Evolutionary conservation across 2,329 filamentous ascomycete genomes (phyloP).

Genomic region (Bipolaris oryzae): DNA sequence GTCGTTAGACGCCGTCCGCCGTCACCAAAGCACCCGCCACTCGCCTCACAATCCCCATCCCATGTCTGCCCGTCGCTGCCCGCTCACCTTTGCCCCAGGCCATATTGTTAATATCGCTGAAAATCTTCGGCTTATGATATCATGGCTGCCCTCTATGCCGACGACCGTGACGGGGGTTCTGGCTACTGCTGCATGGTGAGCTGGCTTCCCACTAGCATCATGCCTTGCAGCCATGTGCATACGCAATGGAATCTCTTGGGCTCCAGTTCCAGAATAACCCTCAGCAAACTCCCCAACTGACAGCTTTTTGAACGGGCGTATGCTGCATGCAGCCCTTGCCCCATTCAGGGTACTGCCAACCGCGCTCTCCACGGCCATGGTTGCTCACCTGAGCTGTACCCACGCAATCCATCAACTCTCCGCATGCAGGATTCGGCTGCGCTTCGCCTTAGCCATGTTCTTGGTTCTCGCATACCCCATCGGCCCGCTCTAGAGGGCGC

Average conservation of each 20-base stretch:
- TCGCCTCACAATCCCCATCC: constrained; percentile 8
- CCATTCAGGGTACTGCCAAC: constrained; percentile 1
- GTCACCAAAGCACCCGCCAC: neutral
- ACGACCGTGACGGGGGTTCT: constrained; percentile 8
- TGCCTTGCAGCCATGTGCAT: constrained; percentile 14
- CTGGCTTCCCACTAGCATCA: constrained; percentile 19
- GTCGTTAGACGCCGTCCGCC: neutral
- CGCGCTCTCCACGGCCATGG: neutral
- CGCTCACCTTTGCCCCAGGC: neutral
- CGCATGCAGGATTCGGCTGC: constrained; percentile 4
- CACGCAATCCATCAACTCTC: constrained; percentile 6
- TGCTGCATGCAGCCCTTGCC: constrained; percentile 7
- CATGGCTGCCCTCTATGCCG: constrained; percentile 3
- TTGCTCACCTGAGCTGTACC: constrained; percentile 3
- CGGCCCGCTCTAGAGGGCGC: constrained; percentile 14
- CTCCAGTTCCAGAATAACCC: constrained; percentile 9
- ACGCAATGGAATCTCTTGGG: constrained; percentile 12
- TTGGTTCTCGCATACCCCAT: constrained; percentile 8
- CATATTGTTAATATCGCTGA: neutral
- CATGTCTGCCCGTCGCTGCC: neutral
- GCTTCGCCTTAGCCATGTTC: constrained; percentile 7
- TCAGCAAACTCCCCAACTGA: constrained; percentile 2
- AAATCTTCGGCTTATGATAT: constrained; percentile 6
- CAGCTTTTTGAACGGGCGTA: constrained; percentile 3
- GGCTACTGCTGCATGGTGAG: constrained; percentile 22